Base-by-base conservation (phyloP, 2,329 filamentous ascomycete species). In the Aspergillus bombycis region DNA sequence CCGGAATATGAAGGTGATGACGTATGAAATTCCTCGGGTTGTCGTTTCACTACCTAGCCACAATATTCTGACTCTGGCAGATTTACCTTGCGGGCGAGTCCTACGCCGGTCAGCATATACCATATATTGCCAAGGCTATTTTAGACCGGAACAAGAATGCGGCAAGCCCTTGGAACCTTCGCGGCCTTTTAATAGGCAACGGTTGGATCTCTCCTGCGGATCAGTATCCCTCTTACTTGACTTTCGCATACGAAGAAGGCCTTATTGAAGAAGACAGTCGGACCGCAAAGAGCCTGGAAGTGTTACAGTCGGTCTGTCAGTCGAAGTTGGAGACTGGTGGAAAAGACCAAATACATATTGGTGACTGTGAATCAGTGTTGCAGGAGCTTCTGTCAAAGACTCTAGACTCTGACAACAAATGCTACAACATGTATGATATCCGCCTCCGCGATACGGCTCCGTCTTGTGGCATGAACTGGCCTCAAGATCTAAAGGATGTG, bases 391-490 rank as follows among this genome's bases (percentile, higher is more conserved):
- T 98, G 4, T 80, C 84, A 34, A 77, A 88, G 55, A 94, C 92
- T 2, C 80, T 83, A 63, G 83, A 86, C 58, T 66, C 68, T 14
- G 81, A 81, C 41, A 82, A 81, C 16, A 82, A 88, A 72, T 99
- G 96, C 78, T 78, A 89, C 76, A 99, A 99, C 81, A 97, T 98
- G 92, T 99, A 99, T 78, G 95, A 99, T 77, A 86, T 98, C 59
- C 92, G 94, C 54, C 85, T 97, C 54, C 89, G 84, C 67, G 95
- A 99, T 78, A 82, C 81, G 8, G 93, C 87, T 77, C 91, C 92
- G 5, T 90, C 89, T 66, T 99, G 95, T 77, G 95, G 95, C 69
- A 97, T 97, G 94, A 94, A 93, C 81, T 99, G 96, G 96, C 95
- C 95, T 36, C 91, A 93, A 67, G 95, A 99, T 79, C 83, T 99